Percentiles rank a stretch among this genome's conserved stretches.
phyloP scores from a whole-genome alignment of 345 rosid genomes.

The Anacardium occidentale region DNA sequence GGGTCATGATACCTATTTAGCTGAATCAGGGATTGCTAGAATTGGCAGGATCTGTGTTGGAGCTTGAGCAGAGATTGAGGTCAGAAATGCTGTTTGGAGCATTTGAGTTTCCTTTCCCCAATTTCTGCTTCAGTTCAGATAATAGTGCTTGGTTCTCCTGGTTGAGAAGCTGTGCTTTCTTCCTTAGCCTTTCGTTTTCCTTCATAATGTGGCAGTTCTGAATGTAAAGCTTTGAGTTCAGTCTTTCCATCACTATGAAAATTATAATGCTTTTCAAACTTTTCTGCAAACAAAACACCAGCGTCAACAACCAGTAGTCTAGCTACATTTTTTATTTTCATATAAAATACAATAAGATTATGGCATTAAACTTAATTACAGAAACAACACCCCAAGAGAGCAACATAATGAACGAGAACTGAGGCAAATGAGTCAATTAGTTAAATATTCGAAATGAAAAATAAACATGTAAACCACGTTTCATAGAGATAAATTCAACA shows the following conservation, averaged over 20 bases:
- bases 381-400: neutral
- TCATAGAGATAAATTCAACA: neutral
- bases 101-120: constrained; percentile 43
- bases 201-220: constrained; percentile 85
- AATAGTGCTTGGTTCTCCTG: constrained; percentile 95
- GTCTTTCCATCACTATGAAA: constrained; percentile 63
- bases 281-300: constrained; percentile 25
- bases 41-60: constrained; percentile 39
- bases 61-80: constrained; percentile 46
- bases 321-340: constrained; percentile 23
- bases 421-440: neutral
- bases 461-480: too few species aligned
- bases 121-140: constrained; percentile 78
- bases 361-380: too few species aligned
- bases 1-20: constrained; percentile 35
- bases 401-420: neutral
- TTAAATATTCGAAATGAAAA: neutral
- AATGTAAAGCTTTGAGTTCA: constrained; percentile 83
- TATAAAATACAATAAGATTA: too few species aligned
- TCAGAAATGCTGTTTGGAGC: constrained; percentile 34
- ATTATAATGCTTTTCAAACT: neutral
- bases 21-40: constrained; percentile 43
- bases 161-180: constrained; percentile 96
- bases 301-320: constrained; percentile 14
- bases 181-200: constrained; percentile 87